phyloP scores from a whole-genome alignment of 495 filamentous ascomycete species.

The Penicillium tannophilum region DNA sequence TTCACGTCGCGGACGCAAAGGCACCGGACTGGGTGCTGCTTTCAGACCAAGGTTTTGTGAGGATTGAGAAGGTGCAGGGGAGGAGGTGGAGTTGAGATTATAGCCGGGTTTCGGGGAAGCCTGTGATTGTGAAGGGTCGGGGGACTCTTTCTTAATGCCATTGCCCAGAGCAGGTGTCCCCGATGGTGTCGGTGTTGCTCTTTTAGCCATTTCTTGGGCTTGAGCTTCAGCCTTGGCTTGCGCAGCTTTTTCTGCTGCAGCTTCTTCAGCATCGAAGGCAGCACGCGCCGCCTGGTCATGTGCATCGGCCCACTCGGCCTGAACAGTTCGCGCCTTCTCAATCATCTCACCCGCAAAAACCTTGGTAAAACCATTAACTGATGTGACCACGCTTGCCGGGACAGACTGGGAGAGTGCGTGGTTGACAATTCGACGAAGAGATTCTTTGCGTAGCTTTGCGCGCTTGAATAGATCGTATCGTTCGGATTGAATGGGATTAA shows the following conservation, averaged over 20 bases:
- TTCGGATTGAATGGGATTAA: conserved; percentile 66
- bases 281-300: conserved; percentile 41
- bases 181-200: conserved; percentile 21
- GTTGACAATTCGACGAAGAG: conserved; percentile 73
- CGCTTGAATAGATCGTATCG: conserved; percentile 76
- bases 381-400: conserved; percentile 72
- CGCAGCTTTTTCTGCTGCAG: conserved; percentile 41
- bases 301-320: conserved; percentile 72
- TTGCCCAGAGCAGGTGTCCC: conserved; percentile 19
- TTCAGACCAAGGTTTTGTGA: not conserved
- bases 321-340: conserved; percentile 76
- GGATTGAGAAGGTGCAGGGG: conserved; percentile 10
- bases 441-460: conserved; percentile 65
- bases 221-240: conserved; percentile 38
- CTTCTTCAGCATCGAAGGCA: conserved; percentile 36
- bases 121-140: conserved; percentile 14
- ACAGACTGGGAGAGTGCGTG: conserved; percentile 88
- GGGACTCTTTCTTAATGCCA: conserved; percentile 30
- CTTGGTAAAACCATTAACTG: conserved; percentile 80
- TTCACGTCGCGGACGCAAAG: conserved; percentile 21
- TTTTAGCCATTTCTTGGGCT: conserved; percentile 15
- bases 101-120: conserved; percentile 3
- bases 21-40: conserved; percentile 13
- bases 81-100: conserved; percentile 18
- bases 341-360: conserved; percentile 83